Percentiles rank a stretch among this genome's conserved stretches.
Conservation (phyloP, 257 asterid species). For the Prunella vulgaris region DNA sequence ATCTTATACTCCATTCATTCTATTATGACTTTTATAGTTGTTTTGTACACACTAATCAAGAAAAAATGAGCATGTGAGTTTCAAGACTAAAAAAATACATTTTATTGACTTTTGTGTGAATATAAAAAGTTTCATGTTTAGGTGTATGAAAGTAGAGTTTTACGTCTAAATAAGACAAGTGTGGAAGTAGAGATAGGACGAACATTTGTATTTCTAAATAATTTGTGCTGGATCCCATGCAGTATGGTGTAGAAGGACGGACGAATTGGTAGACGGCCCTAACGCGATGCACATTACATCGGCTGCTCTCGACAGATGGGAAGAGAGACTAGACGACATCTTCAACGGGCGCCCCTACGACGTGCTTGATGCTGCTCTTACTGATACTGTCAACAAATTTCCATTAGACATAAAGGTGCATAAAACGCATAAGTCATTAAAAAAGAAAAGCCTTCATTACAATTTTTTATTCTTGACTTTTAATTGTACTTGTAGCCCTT, state of each 20-base stretch:
- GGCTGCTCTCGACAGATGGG: conserved; percentile 71
- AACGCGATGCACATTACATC: conserved; percentile 48
- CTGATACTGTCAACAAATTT: conserved; percentile 61
- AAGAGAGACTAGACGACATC: conserved; percentile 61
- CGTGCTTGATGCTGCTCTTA: conserved; percentile 73
- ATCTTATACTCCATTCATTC: no score
- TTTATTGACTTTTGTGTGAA: no score
- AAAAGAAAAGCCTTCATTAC: neutral
- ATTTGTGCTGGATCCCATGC: neutral
- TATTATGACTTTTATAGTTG: no score
- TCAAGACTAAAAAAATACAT: no score
- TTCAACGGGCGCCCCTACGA: conserved; percentile 70
- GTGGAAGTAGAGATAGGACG: no score
- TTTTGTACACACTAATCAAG: no score
- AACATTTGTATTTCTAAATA: no score
- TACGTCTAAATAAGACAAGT: no score
- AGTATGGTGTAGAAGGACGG: conserved; percentile 92
- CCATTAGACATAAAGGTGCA: conserved; percentile 72
- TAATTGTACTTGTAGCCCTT: conserved; percentile 43
- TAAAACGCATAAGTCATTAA: neutral
- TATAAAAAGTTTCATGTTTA: no score
- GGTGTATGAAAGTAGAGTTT: no score
- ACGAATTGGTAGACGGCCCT: conserved; percentile 85
- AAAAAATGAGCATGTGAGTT: no score
- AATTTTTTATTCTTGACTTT: neutral